Evolutionary conservation across 257 asterid species (phyloP), one percentile per base, ranked within the genome.

Genomic region (Asclepias syriaca): DNA sequence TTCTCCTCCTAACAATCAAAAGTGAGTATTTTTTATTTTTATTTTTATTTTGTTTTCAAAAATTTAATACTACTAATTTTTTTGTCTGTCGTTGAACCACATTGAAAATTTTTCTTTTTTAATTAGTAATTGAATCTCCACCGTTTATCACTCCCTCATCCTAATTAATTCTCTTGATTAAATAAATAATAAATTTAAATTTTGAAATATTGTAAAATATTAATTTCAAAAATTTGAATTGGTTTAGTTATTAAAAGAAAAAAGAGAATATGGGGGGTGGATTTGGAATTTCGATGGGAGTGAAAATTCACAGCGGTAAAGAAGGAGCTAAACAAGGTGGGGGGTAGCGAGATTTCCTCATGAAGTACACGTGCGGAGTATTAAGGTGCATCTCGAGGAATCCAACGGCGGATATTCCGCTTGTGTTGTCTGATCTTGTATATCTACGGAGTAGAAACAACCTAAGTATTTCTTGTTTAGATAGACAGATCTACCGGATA

Each of bases 291-390:
- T 85, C 70, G 83, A 49, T 55, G 70, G 45, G 59, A 51, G 73
- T 68, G 82, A 74, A 75, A 61, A 49, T 78, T 81, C 77, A 78
- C 87, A 81, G 91, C 90, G 87, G 85, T 65, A 70, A 74, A 67
- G 65, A 70, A 68, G 94, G 93, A 80, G 84, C 63, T 74, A 77
- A 77, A 77, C 58, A 55, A 81, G 88, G 87, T 85, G 84, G 83
- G 83, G 73, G 73, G 66, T 66, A 29, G 48, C 68, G 74, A 71
- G 70, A 29, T 65, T 78, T 70, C 50, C 60, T 63, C 66, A 14
- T 46, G 37, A 76, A 46, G 24, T 75, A 79, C 95, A 89, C 93
- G 87, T 86, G 96, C 85, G 93, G 86, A 71, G 0, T 10, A 70
- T 73, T 43, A 18, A 4, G 22, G 34, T 73, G 67, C 72, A 19